Evolutionary conservation across 176 grass and related monocot species (phyloP).

Genomic region (Urochloa ruziziensis): DNA sequence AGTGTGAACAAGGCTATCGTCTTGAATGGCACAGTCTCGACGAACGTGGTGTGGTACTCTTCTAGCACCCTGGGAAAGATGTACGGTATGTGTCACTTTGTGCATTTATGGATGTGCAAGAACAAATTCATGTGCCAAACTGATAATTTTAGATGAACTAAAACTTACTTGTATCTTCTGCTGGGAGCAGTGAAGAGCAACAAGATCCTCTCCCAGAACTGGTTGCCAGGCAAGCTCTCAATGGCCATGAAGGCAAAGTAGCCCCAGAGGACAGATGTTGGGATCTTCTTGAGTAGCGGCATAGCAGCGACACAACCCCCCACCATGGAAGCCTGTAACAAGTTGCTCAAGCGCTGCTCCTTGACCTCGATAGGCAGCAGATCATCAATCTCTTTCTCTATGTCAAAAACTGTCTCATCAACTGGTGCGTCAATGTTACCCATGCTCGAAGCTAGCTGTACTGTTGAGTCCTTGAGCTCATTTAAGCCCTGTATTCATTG

Average conservation of each 20-base stretch:
- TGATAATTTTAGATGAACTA: neutral
- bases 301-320: constrained; percentile 81
- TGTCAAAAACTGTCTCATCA: constrained; percentile 81
- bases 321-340: constrained; percentile 78
- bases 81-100: constrained; percentile 7
- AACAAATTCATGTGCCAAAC: neutral
- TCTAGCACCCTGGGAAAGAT: constrained; percentile 81
- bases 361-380: constrained; percentile 94
- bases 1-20: constrained; percentile 87
- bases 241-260: constrained; percentile 99
- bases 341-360: constrained; percentile 90
- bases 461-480: constrained; percentile 86
- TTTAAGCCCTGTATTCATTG: constrained; percentile 57
- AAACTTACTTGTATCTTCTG: constrained; percentile 93
- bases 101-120: neutral
- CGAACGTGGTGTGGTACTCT: constrained; percentile 88
- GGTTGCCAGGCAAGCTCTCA: constrained; percentile 96
- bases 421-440: constrained; percentile 88
- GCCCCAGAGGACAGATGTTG: constrained; percentile 95
- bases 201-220: constrained; percentile 97
- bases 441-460: constrained; percentile 83
- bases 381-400: constrained; percentile 96
- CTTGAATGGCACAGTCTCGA: constrained; percentile 97
- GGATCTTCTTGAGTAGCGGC: constrained; percentile 92
- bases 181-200: constrained; percentile 93